Evolutionary conservation across 768 basidiomycete genomes (phyloP), one percentile per base, ranked within the genome.

Genomic region (Russula griseocarnosa): DNA sequence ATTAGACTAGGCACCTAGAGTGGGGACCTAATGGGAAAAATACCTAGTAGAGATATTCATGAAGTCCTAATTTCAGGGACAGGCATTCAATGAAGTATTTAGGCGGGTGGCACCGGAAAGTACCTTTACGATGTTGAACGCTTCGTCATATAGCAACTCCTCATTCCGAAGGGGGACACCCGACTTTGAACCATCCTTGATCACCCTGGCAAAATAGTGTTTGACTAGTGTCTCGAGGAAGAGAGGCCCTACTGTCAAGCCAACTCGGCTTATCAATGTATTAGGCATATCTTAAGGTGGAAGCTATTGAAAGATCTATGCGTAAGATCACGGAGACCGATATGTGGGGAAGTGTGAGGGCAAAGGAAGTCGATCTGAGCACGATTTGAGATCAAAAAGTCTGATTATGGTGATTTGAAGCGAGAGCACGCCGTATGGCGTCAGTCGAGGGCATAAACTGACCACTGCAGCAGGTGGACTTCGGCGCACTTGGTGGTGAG

Each of bases 121-220:
- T 66, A 83, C 90, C 83, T 90, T 92, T 53, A 86, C 79, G 53
- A 92, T 82, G 60, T 79, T 86, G 71, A 92, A 92, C 2, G 81
- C 87, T 70, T 90, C 84, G 65, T 94, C 88, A 70, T 92, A 94
- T 62, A 94, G 74, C 30, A 94, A 75, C 71, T 94, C 89, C 57
- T 92, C 86, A 69, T 86, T 81, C 69, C 83, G 78, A 61, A 90
- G 75, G 42, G 69, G 55, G 26, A 69, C 58, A 30, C 24, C 57
- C 5, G 28, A 26, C 36, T 58, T 42, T 20, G 55, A 58, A 26
- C 26, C 20, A 56, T 65, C 63, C 10, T 24, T 50, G 46, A 61
- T 67, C 54, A 84, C 73, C 16, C 85, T 81, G 50, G 88, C 86
- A 54, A 94, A 83, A 73, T 92, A 95, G 72, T 94, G 92, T 72